These are phyloP conservation scores for Cyberlindnera xishuangbannaensis DNA, from an alignment of 805 yeast genomes.

Conservation along the genomic window DNA sequence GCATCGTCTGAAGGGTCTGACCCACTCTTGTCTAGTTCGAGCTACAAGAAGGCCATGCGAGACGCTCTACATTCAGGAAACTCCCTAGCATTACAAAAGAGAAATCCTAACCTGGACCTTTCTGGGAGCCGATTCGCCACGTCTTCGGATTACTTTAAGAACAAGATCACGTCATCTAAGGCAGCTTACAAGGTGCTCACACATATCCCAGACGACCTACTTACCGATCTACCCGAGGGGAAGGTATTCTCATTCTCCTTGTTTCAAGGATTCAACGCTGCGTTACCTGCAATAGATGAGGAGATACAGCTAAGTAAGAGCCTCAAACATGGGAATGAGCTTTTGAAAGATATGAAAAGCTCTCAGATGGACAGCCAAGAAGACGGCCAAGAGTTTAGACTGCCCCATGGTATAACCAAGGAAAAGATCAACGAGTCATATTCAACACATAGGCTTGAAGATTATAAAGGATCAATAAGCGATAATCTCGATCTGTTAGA, in stretches of 20 bases:
- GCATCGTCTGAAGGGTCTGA: constrained; percentile 22
- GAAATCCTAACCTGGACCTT: constrained; percentile 27
- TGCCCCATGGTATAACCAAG: constrained; percentile 36
- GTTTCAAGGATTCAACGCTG: constrained; percentile 66
- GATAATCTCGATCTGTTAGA: constrained; percentile 49
- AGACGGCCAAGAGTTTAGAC: constrained; percentile 17
- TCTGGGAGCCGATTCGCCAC: constrained; percentile 25
- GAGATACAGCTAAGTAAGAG: constrained; percentile 28
- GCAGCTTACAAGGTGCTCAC: constrained; percentile 44
- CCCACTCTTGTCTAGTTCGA: constrained; percentile 32
- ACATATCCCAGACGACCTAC: constrained; percentile 55
- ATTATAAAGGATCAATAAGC: constrained; percentile 34
- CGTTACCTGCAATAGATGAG: constrained; percentile 45
- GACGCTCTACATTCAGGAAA: constrained; percentile 35
- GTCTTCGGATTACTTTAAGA: constrained; percentile 35
- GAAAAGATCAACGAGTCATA: constrained; percentile 39
- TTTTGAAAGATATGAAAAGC: constrained; percentile 17
- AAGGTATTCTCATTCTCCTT: constrained; percentile 41
- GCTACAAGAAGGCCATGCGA: constrained; percentile 41
- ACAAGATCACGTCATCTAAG: constrained; percentile 30
- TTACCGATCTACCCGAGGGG: constrained; percentile 44
- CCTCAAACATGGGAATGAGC: constrained; percentile 18
- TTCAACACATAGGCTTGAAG: constrained; percentile 33
- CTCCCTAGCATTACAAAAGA: constrained; percentile 27
- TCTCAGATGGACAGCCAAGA: constrained; percentile 22